A percentile compares a stretch with the other conserved stretches of the same genome.
These are phyloP conservation scores for Yamadazyma taylorii DNA, from an alignment of 1,139 yeast species.

Conservation along the genomic window DNA sequence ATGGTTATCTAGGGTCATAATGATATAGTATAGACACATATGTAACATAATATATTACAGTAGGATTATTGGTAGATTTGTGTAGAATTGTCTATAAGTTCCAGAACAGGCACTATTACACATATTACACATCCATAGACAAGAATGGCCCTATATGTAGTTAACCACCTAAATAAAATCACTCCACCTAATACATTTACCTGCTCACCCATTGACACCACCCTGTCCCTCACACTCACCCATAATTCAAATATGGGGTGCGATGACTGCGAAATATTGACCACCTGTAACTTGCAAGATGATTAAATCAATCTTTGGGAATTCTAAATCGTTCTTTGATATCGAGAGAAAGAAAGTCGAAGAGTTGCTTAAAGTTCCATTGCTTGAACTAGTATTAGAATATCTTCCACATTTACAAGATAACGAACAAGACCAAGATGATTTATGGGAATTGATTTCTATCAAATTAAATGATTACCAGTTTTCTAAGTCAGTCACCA, in stretches of 20 bases:
- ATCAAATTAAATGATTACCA: constrained; percentile 28
- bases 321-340: constrained; percentile 26
- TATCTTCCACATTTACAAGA: constrained; percentile 37
- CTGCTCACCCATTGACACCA: not conserved
- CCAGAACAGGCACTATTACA: no score
- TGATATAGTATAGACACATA: not conserved
- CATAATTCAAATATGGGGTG: no score
- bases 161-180: no score
- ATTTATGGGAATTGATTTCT: constrained; percentile 38
- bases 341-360: constrained; percentile 29
- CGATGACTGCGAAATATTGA: not conserved
- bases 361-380: constrained; percentile 26
- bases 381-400: constrained; percentile 30
- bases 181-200: no score
- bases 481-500: constrained; percentile 16
- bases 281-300: not conserved
- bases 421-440: constrained; percentile 24
- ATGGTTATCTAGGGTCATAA: not conserved
- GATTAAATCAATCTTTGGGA: constrained; percentile 6
- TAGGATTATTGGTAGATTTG: no score
- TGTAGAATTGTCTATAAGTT: no score
- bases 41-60: no score
- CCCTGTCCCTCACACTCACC: not conserved
- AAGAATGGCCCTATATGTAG: no score
- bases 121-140: no score